Percentiles rank a stretch among this genome's conserved stretches.
Conservation (phyloP, 140 eudicot genomes). For the Ambrosia hybrid region DNA sequence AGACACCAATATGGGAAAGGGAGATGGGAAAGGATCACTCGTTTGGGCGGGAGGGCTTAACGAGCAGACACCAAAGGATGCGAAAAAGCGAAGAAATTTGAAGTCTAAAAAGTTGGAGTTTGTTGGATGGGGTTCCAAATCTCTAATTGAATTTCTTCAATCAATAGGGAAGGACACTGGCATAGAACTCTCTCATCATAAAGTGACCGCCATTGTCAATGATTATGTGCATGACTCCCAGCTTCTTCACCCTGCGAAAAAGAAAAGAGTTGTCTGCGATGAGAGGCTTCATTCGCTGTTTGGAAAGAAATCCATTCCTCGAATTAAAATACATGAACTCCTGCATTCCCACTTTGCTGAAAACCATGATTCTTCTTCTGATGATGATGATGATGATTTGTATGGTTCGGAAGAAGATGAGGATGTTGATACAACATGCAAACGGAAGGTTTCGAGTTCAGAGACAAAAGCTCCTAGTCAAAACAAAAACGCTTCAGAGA, state of each 20-base stretch:
- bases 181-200: slow-evolving; percentile 47
- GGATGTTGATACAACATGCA: slow-evolving; percentile 3
- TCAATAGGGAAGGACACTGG: slow-evolving; percentile 60
- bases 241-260: slow-evolving; percentile 57
- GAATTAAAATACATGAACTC: slow-evolving; percentile 55
- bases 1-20: slow-evolving; percentile 20
- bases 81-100: slow-evolving; percentile 44
- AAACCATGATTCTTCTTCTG: slow-evolving; percentile 55
- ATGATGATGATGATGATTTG: slow-evolving; percentile 29
- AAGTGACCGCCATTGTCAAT: slow-evolving; percentile 49
- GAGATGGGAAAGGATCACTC: slow-evolving; percentile 15
- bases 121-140: slow-evolving; percentile 82
- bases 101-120: slow-evolving; percentile 60
- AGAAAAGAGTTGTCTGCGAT: slow-evolving; percentile 77
- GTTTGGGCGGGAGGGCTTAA: no score
- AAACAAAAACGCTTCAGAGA: slow-evolving; percentile 38
- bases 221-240: slow-evolving; percentile 46
- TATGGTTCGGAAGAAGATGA: slow-evolving; percentile 51
- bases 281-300: slow-evolving; percentile 60
- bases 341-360: slow-evolving; percentile 72
- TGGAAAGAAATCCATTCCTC: slow-evolving; percentile 54
- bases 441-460: slow-evolving; percentile 29
- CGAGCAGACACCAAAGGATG: no score
- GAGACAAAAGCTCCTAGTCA: slow-evolving; percentile 25
- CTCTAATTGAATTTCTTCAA: slow-evolving; percentile 61